Base-by-base conservation (phyloP, 257 asterid species). In the Solanum paucissectum region DNA sequence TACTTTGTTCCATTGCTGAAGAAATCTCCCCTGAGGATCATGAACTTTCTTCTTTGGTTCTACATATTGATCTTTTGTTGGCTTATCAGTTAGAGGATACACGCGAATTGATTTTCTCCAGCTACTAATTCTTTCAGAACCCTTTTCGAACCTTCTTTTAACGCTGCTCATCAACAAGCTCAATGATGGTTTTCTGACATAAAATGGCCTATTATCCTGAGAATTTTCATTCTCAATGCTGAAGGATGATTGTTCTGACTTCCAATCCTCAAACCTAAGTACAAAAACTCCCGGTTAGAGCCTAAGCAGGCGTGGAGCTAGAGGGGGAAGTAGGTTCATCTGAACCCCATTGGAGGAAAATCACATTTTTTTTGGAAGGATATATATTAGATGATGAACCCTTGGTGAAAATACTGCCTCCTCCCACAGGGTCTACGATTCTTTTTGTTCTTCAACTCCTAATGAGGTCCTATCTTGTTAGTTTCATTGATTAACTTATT, bases 1-100 rank as follows among this genome's bases (percentile, higher is more conserved):
- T 77, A 93, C 86, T 89, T 92, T 94, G 74, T 94, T 94, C 95
- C 98, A 94, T 42, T 38, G 89, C 87, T 89, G 94, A 62, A 93
- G 92, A 89, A 91, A 95, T 33, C 83, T 40, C 32, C 87, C 93
- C 64, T 93, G 98, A 18, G 98, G 98, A 87, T 93, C 93, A 73
- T 91, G 90, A 83, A 93, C 82, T n/a, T 49, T 89, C 69, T 73
- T 88, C 83, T 52, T 88, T 4, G 88, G 20, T 2, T 27, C 23
- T 9, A 36, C 23, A 40, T 27, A 38, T 32, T 66, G 27, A 68
- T 84, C 88, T 36, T 83, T 87, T 71, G 77, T 87, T 13, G 81
- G 86, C 75, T 64, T 85, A 68, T 84, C 85, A 55, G 38, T 83
- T 73, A 40, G 64, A 11, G 90, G 64, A 33, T 84, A 76, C 25